These are phyloP conservation scores for Microthlaspi erraticum DNA, from an alignment of 345 rosid species.

Conservation along the genomic window DNA sequence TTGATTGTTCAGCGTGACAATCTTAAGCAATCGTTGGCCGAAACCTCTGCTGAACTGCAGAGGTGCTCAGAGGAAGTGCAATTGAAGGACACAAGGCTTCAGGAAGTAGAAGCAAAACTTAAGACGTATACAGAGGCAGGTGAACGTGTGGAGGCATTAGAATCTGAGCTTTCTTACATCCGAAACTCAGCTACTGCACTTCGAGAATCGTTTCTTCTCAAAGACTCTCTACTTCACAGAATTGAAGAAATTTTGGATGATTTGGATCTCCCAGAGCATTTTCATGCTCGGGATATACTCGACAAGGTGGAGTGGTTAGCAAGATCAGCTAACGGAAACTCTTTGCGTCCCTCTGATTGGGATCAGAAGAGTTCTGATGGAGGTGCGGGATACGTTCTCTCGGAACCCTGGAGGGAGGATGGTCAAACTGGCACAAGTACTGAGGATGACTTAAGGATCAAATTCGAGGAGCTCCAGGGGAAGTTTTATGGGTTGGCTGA, in stretches of 20 bases:
- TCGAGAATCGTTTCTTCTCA: constrained; percentile 93
- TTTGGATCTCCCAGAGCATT: constrained; percentile 87
- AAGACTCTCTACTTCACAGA: constrained; percentile 93
- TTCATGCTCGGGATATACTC: constrained; percentile 82
- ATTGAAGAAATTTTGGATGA: constrained; percentile 94
- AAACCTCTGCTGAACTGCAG: constrained; percentile 76
- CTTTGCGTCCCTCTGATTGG: constrained; percentile 68
- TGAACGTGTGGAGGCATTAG: constrained; percentile 92
- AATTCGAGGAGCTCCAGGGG: constrained; percentile 84
- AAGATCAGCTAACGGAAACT: constrained; percentile 63
- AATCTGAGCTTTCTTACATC: constrained; percentile 97
- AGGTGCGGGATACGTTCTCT: constrained; percentile 61
- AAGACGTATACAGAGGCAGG: constrained; percentile 84
- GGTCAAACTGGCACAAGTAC: constrained; percentile 58
- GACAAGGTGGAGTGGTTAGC: constrained; percentile 97
- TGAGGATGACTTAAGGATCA: constrained; percentile 76
- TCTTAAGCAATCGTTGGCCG: constrained; percentile 74
- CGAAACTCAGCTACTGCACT: constrained; percentile 94
- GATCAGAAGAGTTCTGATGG: constrained; percentile 76
- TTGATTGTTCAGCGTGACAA: constrained; percentile 82
- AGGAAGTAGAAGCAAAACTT: constrained; percentile 74
- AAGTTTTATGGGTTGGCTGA: constrained; percentile 95
- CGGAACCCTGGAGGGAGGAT: constrained; percentile 87
- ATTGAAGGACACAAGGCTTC: constrained; percentile 68
- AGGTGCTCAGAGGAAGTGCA: constrained; percentile 75